Evolutionary conservation across 2,329 filamentous ascomycete genomes (phyloP).

Genomic region (Colletotrichum tropicale): DNA sequence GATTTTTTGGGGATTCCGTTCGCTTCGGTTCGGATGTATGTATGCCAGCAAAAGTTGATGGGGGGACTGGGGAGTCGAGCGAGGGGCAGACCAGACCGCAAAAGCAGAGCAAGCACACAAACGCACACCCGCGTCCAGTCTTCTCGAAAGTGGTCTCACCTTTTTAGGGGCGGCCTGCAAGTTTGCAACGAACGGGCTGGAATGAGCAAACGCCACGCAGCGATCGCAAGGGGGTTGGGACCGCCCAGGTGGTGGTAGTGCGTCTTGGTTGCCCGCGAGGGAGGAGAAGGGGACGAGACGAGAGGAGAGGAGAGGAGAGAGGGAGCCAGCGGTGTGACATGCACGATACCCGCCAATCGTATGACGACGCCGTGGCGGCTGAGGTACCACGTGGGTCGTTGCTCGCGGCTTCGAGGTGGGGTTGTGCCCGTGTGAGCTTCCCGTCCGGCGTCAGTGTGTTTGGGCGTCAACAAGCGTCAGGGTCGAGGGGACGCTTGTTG

Average conservation of each 20-base stretch:
- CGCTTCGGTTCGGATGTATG: neutral
- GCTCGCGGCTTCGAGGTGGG: neutral
- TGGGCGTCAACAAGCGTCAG: conserved; percentile 7
- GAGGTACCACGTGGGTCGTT: conserved; percentile 5
- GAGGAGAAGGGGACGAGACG: neutral
- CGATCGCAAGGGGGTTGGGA: neutral
- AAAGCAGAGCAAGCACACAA: neutral
- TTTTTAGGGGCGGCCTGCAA: conserved; percentile 10
- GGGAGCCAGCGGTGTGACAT: neutral
- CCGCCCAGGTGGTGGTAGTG: neutral
- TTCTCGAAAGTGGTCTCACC: conserved; percentile 15
- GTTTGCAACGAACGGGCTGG: conserved; percentile 17
- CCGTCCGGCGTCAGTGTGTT: neutral
- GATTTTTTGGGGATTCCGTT: neutral
- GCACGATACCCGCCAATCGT: neutral
- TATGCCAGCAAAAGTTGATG: neutral
- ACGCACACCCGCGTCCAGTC: neutral
- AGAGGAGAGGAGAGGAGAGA: neutral
- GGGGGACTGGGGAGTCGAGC: neutral
- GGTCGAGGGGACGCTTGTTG: neutral
- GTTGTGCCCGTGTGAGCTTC: conserved; percentile 13
- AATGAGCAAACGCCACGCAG: neutral
- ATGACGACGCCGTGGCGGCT: neutral
- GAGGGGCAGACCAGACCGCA: neutral
- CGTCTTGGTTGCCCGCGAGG: neutral